Evolutionary conservation across 2,329 filamentous ascomycete species (phyloP), one percentile per base, ranked within the genome.

Genomic region (Sporothrix mexicana): DNA sequence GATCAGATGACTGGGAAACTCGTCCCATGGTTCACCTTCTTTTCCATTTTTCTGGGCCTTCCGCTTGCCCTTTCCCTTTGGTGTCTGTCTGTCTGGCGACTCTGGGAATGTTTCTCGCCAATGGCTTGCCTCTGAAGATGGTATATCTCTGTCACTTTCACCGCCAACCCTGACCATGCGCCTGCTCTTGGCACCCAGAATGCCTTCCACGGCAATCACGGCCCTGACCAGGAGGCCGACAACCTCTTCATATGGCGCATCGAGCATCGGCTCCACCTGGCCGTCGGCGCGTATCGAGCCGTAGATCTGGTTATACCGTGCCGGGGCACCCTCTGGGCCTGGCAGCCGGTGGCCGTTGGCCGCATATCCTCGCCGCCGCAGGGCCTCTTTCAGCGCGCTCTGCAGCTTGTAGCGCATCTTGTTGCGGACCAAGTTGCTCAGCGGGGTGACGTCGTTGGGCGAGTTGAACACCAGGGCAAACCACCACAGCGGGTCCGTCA

Each of bases 281-380:
- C 66, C 72, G 3, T 62, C 67, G 3, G 78, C 51, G 10, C 75
- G 71, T 23, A 78, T 57, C 4, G 71, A 75, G 8, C 77, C 77
- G 45, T 71, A 75, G 13, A 79, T 70, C 20, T 74, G 67, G 13
- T 30, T 30, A 13, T 61, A 36, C 69, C 23, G 61, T 6, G 70
- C 43, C 15, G 17, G 10, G 3, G 49, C n/a, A 4, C 36, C 51
- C 13, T n/a, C 43, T 9, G 47, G n/a, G 30, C 57, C 53, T 0
- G 20, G 5, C 25, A 74, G 36, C 49, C 64, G 74, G 49, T 71
- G 53, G 20, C 78, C 78, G 3, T 67, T 41, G 8, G 13, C 20
- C 41, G 77, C 76, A 67, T 77, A 79, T 12, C 78, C 78, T 1
- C 69, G 71, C 57, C 72, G 74, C 25, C 30, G 62, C 72, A 79